Evolutionary conservation across 306 rosid genomes (phyloP).

Genomic region (apple (Malus domestica)): DNA sequence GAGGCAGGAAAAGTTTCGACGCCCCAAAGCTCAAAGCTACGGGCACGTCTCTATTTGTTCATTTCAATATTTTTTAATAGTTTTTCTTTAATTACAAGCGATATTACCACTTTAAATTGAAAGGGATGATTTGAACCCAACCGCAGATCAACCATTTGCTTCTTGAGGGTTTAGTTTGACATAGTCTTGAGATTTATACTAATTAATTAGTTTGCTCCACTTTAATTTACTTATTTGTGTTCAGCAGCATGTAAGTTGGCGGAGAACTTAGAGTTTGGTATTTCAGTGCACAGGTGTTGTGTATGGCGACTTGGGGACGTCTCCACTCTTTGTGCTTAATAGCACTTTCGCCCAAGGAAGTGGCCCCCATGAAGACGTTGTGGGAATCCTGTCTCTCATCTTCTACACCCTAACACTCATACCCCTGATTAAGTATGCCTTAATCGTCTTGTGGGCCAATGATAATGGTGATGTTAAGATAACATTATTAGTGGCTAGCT

Average conservation of each 20-base stretch:
- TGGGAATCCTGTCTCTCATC: constrained; percentile 65
- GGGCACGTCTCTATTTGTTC: too few relatives aligned
- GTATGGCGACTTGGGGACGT: constrained; percentile 39
- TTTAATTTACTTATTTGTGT: too few relatives aligned
- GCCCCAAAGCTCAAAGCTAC: too few relatives aligned
- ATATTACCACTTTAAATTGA: too few relatives aligned
- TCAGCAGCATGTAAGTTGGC: constrained; percentile 27
- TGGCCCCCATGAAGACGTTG: constrained; percentile 29
- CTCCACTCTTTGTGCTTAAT: constrained; percentile 28
- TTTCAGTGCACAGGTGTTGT: constrained; percentile 32
- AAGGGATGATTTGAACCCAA: too few relatives aligned
- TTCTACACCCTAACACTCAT: constrained; percentile 56
- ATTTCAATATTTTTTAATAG: too few relatives aligned
- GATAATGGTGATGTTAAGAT: constrained; percentile 65
- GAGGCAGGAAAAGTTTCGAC: constrained; percentile 60
- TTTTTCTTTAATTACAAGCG: too few relatives aligned
- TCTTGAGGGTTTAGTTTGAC: too few relatives aligned
- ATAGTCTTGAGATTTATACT: too few relatives aligned
- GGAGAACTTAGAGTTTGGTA: constrained; percentile 30
- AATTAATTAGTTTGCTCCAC: too few relatives aligned
- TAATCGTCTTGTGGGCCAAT: constrained; percentile 64
- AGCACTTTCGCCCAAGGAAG: constrained; percentile 18
- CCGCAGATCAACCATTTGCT: too few relatives aligned
- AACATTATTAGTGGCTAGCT: too few relatives aligned
- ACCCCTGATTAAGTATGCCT: constrained; percentile 61